Base-by-base conservation (phyloP, 768 basidiomycete genomes). In the Lactarius tabidus region DNA sequence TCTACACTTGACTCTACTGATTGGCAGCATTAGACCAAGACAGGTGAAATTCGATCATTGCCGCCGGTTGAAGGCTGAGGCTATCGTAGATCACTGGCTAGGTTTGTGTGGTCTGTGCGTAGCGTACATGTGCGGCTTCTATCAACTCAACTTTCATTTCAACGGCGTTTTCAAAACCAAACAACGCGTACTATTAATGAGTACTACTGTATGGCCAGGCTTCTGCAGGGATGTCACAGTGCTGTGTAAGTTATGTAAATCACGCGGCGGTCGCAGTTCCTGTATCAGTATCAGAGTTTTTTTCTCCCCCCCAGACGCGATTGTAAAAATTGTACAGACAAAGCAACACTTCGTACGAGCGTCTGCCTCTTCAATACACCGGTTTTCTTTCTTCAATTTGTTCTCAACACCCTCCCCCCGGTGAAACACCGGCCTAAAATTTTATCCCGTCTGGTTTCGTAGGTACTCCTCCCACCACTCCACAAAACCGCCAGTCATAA, bases 381-480 rank as follows among this genome's bases (percentile, higher is more conserved):
- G 18, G 52, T 6, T 26, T 36, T n/a, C 4, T n/a, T 53, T 48
- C 12, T 51, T 41, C 8, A 26, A 51, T 26, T 33, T 33, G 8
- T 33, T 33, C n/a, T 23, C 43, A 17, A 29, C 29, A 15, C 29
- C 8, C 29, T 17, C 2, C 23, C 52, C 48, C 23, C 38, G 45
- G 45, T n/a, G 53, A 59, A 9, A 51, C 35, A 29, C 28, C 29
- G 23, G 28, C 29, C 29, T 18, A 12, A n/a, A 41, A 51, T 14
- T 45, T 35, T 51, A 60, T 17, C 53, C 53, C 28, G 53, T 31
- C 53, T 65, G 48, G n/a, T 28, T 57, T 26, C 56, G 55, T 29
- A 69, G 68, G 69, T 85, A 77, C 18, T 72, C 80, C 20, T 75
- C 75, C 93, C 93, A 97, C 93, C 95, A 96, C 67, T 87, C 84